Evolutionary conservation across 345 rosid genomes (phyloP).

Genomic region (Ceriops zippeliana): DNA sequence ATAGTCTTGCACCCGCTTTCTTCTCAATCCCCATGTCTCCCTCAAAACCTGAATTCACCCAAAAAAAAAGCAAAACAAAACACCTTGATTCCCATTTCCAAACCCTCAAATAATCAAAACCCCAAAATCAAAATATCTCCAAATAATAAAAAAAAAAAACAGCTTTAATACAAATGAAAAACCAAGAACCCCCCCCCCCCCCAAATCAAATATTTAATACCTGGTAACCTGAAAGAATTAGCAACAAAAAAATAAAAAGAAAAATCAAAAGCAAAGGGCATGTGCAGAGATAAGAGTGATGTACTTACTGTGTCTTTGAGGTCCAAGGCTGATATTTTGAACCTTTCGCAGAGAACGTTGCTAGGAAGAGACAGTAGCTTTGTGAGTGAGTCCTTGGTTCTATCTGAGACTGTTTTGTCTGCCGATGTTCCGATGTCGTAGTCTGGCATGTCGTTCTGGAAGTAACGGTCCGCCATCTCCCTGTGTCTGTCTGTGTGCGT

Average conservation of each 20-base stretch:
- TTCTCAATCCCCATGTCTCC: constrained; percentile 50
- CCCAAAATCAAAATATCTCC: background rate
- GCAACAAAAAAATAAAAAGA: background rate
- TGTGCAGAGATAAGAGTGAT: background rate
- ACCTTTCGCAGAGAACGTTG: constrained; percentile 30
- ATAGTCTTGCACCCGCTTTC: constrained; percentile 48
- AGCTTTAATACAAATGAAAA: background rate
- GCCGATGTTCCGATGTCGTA: background rate
- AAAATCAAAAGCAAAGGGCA: background rate
- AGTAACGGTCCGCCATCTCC: constrained; percentile 28
- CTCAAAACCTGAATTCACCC: constrained; percentile 41
- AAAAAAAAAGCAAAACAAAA: background rate
- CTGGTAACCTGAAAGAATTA: background rate
- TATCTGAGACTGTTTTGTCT: background rate
- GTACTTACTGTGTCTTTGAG: constrained; percentile 48
- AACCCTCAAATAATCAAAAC: background rate
- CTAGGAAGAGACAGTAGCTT: constrained; percentile 42
- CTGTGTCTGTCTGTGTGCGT: background rate
- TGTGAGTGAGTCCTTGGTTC: constrained; percentile 9
- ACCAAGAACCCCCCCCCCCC: background rate
- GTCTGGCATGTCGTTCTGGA: constrained; percentile 22
- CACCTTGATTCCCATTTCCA: constrained; percentile 1
- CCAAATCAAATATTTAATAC: background rate
- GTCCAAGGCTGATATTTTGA: constrained; percentile 37
- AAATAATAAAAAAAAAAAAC: too few species aligned